A percentile compares a stretch with the other conserved stretches of the same genome.
Conservation (phyloP, 139 green algal genomes). For the Auxenochlorella pyrenoidosa region DNA sequence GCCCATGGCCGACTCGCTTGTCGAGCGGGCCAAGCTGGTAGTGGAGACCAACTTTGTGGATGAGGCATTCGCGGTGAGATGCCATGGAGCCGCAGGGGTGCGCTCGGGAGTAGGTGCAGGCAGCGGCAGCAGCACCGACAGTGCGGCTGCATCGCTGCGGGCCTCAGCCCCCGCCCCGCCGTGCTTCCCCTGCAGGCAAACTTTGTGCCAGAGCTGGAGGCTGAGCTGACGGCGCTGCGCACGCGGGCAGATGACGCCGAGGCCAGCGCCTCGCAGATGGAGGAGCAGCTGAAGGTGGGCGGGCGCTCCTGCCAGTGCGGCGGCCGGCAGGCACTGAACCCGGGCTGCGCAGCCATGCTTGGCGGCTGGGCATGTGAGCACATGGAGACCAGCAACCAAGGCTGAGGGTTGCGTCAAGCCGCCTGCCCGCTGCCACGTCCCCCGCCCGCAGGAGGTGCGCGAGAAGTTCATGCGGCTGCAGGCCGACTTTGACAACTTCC, state of each 20-base stretch:
- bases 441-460: neutral
- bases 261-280: constrained; percentile 6
- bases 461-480: constrained; percentile 91
- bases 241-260: constrained; percentile 34
- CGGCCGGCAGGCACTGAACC: too few relatives aligned
- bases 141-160: neutral
- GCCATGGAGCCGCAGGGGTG: neutral
- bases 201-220: constrained; percentile 50
- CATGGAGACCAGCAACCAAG: too few relatives aligned
- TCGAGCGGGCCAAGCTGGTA: constrained; percentile 45
- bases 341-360: too few relatives aligned
- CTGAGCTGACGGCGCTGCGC: constrained; percentile 39
- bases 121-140: neutral
- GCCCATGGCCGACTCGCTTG: constrained; percentile 45
- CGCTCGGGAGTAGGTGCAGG: too few relatives aligned
- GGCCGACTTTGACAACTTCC: constrained; percentile 99
- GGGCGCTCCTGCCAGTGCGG: too few relatives aligned
- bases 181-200: neutral
- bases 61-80: constrained; percentile 33
- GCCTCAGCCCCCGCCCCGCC: neutral
- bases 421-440: neutral
- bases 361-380: too few relatives aligned
- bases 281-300: constrained; percentile 40
- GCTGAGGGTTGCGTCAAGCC: neutral
- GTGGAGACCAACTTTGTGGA: constrained; percentile 32